Conservation (phyloP, 768 basidiomycete genomes). For the Gyrodon lividus region DNA sequence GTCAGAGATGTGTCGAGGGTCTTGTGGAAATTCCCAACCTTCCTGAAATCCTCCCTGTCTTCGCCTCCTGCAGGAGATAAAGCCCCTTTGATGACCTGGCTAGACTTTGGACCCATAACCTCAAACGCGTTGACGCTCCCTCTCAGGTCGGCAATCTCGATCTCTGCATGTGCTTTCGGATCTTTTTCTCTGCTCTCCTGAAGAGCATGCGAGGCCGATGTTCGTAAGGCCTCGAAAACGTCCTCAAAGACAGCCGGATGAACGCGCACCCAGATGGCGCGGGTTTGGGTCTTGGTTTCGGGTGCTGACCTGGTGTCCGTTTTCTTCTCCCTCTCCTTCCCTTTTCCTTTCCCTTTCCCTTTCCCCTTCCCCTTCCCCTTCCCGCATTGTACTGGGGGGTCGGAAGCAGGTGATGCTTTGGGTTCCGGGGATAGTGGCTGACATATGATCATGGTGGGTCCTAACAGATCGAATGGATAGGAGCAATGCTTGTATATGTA, state of each 20-base stretch:
- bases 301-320: constrained; percentile 15
- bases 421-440: constrained; percentile 33
- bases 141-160: constrained; percentile 72
- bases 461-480: constrained; percentile 73
- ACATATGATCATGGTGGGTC: constrained; percentile 78
- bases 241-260: constrained; percentile 74
- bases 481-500: constrained; percentile 57
- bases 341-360: constrained; percentile 23
- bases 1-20: constrained; percentile 1
- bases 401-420: neutral
- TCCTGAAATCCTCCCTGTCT: constrained; percentile 52
- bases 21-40: constrained; percentile 38
- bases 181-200: constrained; percentile 33
- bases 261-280: constrained; percentile 70
- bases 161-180: constrained; percentile 27
- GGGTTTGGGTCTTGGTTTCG: constrained; percentile 15
- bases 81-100: constrained; percentile 67
- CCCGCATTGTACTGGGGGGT: constrained; percentile 7
- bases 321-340: constrained; percentile 35
- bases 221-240: constrained; percentile 51
- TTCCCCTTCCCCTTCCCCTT: constrained; percentile 21
- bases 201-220: constrained; percentile 50
- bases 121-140: constrained; percentile 80
- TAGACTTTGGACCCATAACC: constrained; percentile 83
- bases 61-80: constrained; percentile 50